Base-by-base conservation (phyloP, 306 rosid genomes). In the Sindora glabra region DNA sequence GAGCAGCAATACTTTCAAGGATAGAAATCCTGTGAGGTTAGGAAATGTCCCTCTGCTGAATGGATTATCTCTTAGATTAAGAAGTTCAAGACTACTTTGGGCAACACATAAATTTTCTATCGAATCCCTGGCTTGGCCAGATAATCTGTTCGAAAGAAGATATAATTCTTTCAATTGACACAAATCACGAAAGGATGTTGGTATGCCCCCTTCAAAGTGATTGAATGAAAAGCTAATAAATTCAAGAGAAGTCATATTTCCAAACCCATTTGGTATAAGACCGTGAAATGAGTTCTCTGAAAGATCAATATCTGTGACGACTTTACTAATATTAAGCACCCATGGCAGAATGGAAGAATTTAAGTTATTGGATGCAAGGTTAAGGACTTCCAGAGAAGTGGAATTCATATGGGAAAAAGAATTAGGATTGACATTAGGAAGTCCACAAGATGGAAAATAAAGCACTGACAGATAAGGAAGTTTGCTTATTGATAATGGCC, bases 211-310 rank as follows among this genome's bases (percentile, higher is more conserved):
- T 10, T 66, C 72, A 10, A 74, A 52, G 2, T 74, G 16, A 41
- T 74, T 74, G 1, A n/a, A 4, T 0, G 18, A 25, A 8, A 75
- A 72, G 57, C 57, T 64, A 6, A 75, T 52, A 14, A 6, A 10
- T 21, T n/a, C 10, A 13, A 57, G 64, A 57, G 75, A 69, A 48
- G 24, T 40, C 53, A 64, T 23, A 32, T 41, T 56, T 41, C 40
- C 8, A 18, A 68, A 63, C 42, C 25, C 68, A 56, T 74, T 64
- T 10, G 68, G 72, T 38, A 59, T 22, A 27, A 18, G 64, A 63
- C 58, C 67, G 27, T 57, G 33, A 8, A 75, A 5, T 17, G 8
- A 13, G 16, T 19, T 37, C 6, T 2, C 0, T 0, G 36, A 24
- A 47, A 71, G 70, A 27, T 64, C 19, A 23, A 72, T 56, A 64